phyloP scores from a whole-genome alignment of 2,329 filamentous ascomycete species.

The Triangularia verruculosa region DNA sequence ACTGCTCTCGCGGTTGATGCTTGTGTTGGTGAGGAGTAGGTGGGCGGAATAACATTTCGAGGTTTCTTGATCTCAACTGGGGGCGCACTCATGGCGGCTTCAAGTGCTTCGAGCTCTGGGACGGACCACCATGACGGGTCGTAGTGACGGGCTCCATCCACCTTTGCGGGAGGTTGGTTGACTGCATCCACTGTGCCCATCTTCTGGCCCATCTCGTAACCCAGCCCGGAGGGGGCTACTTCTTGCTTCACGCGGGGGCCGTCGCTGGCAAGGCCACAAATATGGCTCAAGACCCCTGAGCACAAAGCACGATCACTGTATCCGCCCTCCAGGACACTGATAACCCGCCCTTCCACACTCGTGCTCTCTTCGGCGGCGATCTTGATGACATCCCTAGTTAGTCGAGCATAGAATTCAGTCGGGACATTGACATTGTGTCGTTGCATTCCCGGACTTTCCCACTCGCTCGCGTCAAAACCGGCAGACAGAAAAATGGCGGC shows the following conservation, averaged over 20 bases:
- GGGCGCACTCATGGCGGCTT: constrained; percentile 54
- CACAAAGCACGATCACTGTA: constrained; percentile 90
- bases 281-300: constrained; percentile 85
- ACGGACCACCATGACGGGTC: constrained; percentile 71
- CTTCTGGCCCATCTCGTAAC: constrained; percentile 56
- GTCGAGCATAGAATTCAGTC: constrained; percentile 90
- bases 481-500: constrained; percentile 93
- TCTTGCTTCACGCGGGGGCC: constrained; percentile 40
- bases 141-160: constrained; percentile 45
- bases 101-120: constrained; percentile 65
- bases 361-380: constrained; percentile 78
- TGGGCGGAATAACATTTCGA: constrained; percentile 58
- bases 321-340: constrained; percentile 93
- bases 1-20: constrained; percentile 80
- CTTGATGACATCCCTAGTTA: constrained; percentile 80
- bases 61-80: constrained; percentile 50
- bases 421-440: constrained; percentile 93
- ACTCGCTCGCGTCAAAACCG: constrained; percentile 95
- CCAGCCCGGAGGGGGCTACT: constrained; percentile 44
- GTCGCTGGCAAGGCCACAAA: constrained; percentile 72
- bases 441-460: constrained; percentile 91
- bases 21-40: constrained; percentile 83
- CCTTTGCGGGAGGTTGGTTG: constrained; percentile 33
- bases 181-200: constrained; percentile 41
- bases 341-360: constrained; percentile 75